Percentiles rank a stretch among this genome's conserved stretches.
These are phyloP conservation scores for Tillandsia leiboldiana DNA, from an alignment of 176 grass and related monocot genomes.

Conservation along the genomic window DNA sequence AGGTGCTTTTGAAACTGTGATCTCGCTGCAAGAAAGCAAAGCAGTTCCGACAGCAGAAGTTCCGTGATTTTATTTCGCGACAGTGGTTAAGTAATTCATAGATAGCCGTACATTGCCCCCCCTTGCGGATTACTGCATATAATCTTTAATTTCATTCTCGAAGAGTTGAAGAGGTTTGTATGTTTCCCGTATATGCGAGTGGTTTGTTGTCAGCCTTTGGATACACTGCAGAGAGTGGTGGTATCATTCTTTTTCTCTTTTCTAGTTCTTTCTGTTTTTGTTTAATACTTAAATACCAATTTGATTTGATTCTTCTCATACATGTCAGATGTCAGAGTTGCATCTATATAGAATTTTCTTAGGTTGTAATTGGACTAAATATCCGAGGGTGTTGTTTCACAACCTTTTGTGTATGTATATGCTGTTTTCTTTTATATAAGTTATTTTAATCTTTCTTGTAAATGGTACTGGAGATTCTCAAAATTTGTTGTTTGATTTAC, in stretches of 20 bases:
- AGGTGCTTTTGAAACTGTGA: constrained; percentile 61
- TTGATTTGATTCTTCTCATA: background rate
- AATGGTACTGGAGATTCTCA: no score
- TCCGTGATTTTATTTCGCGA: constrained; percentile 15
- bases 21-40: constrained; percentile 57
- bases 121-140: background rate
- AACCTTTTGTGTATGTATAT: no score
- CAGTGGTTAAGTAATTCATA: background rate
- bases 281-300: background rate
- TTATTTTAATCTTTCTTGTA: no score
- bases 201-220: background rate
- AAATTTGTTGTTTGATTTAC: no score
- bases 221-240: background rate
- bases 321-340: background rate
- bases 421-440: no score
- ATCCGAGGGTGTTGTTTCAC: no score
- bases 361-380: no score
- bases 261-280: no score
- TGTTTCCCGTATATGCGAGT: background rate
- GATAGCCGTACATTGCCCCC: background rate
- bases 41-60: constrained; percentile 5
- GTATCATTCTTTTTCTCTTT: background rate
- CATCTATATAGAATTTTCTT: no score
- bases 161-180: background rate
- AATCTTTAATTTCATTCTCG: background rate